A percentile compares a stretch with the other conserved stretches of the same genome.
phyloP scores from a whole-genome alignment of 495 filamentous ascomycete species.

The Cercophora samala region DNA sequence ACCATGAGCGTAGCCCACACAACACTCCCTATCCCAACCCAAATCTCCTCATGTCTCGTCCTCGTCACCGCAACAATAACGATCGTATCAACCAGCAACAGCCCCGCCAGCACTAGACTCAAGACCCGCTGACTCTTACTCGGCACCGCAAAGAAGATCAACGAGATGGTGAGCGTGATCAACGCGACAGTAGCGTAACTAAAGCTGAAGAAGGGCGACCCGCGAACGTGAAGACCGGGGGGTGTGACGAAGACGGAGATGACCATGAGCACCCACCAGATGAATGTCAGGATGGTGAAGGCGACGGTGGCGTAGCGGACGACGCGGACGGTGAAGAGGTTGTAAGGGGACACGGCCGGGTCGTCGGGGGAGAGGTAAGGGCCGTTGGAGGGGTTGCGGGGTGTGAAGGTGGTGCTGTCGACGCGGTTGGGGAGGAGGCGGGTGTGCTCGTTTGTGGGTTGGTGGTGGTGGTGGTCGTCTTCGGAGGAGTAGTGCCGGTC shows the following conservation, averaged over 20 bases:
- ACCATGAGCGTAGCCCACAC: constrained; percentile 60
- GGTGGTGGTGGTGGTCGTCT: constrained; percentile 27
- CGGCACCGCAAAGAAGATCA: constrained; percentile 83
- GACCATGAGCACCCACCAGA: constrained; percentile 88
- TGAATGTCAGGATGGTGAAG: constrained; percentile 67
- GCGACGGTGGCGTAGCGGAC: constrained; percentile 69
- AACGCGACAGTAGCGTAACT: constrained; percentile 70
- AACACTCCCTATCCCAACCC: constrained; percentile 82
- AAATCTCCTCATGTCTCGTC: constrained; percentile 78
- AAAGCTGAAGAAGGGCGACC: constrained; percentile 88
- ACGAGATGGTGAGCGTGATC: constrained; percentile 67
- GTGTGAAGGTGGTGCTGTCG: constrained; percentile 59
- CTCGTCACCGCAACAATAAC: constrained; percentile 70
- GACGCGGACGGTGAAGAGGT: constrained; percentile 82
- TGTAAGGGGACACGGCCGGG: constrained; percentile 94
- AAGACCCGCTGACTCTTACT: constrained; percentile 71
- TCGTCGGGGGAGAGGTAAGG: constrained; percentile 87
- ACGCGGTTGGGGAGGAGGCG: constrained; percentile 62
- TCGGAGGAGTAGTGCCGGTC: constrained; percentile 8
- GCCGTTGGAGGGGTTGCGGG: constrained; percentile 76
- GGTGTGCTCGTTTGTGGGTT: constrained; percentile 67
- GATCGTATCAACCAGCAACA: constrained; percentile 77
- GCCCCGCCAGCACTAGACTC: constrained; percentile 58
- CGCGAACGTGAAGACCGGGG: constrained; percentile 77
- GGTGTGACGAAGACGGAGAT: constrained; percentile 85